These are phyloP conservation scores for Plantago rigida DNA, from an alignment of 305 asterid species.

Conservation along the genomic window DNA sequence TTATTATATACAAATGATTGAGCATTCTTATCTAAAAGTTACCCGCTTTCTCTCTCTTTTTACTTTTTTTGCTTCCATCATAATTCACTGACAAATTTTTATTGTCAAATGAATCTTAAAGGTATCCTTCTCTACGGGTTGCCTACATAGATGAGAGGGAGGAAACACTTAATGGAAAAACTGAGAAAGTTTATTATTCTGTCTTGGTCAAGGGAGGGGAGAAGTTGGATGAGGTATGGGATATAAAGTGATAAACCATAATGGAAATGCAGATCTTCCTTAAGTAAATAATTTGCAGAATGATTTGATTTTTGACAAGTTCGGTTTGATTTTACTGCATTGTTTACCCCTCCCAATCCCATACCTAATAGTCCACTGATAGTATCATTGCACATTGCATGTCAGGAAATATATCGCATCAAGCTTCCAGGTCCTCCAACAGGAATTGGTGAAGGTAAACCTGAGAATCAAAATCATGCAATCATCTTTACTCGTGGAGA, in stretches of 20 bases:
- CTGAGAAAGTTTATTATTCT: conserved; percentile 63
- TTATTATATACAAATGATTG: not conserved
- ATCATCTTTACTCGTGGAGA: conserved; percentile 96
- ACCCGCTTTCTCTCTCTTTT: too few species aligned
- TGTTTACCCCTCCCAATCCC: not conserved
- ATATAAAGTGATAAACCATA: conserved; percentile 14
- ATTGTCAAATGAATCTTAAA: conserved; percentile 29
- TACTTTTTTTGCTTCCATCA: too few species aligned
- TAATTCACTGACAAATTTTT: too few species aligned
- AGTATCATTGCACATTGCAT: conserved; percentile 15
- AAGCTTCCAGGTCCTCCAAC: conserved; percentile 90
- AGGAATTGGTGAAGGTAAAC: conserved; percentile 93
- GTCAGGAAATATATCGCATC: conserved; percentile 87
- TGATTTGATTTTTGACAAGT: not conserved
- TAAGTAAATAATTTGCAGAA: not conserved
- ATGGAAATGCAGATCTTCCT: conserved; percentile 7
- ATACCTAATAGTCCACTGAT: conserved; percentile 13
- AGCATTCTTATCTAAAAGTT: not conserved
- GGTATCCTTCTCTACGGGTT: conserved; percentile 95
- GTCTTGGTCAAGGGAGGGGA: conserved; percentile 73
- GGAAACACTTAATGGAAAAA: conserved; percentile 50
- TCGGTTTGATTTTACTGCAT: conserved; percentile 5
- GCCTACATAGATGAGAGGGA: conserved; percentile 94
- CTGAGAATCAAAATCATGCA: conserved; percentile 98
- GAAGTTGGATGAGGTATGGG: conserved; percentile 92